Evolutionary conservation across 1,284 basidiomycete species (phyloP), one percentile per base, ranked within the genome.

Genomic region (Pseudozyma flocculosa): DNA sequence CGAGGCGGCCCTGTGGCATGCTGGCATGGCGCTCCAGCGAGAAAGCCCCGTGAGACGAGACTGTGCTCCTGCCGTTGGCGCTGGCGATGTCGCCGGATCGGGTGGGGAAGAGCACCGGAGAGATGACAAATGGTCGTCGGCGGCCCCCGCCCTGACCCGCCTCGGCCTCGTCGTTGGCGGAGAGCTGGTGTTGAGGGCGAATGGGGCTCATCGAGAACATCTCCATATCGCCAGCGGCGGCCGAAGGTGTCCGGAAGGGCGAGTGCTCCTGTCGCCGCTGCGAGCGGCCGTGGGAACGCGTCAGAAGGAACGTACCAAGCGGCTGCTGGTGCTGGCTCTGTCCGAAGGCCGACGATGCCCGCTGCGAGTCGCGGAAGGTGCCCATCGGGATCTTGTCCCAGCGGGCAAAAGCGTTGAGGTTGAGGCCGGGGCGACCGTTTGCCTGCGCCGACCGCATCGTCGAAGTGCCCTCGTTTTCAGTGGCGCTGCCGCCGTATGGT

Each of bases 341-440:
- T 40, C 47, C 48, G 7, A 54, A 50, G 15, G 48, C 46, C 2
- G 44, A 48, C 2, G 52, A 54, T 10, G 45, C 37, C 36, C 54
- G 45, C 43, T 74, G 73, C 29, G 70, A 66, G 29, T 73, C 68
- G 8, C 75, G 71, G 53, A 76, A 76, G 2, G 72, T 71, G 40
- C 69, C 70, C 68, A 76, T 74, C 2, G 75, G 75, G 30, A 77
- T 72, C 39, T 68, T 65, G 61, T 72, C 48, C 75, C 75, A 77
- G 18, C 75, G 47, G 1, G 73, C 64, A 50, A 77, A 69, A 2
- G 71, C 75, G 34, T 69, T 72, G 19, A 64, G 45, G 23, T 72
- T 74, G 37, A 74, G 45, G 1, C 66, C 68, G 1, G 60, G 56
- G 2, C 44, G 59, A 15, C 50, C 51, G 2, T 48, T 44, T 5